These are phyloP conservation scores for Sugiyamaella castrensis DNA, from an alignment of 1,139 yeast genomes.

Conservation along the genomic window DNA sequence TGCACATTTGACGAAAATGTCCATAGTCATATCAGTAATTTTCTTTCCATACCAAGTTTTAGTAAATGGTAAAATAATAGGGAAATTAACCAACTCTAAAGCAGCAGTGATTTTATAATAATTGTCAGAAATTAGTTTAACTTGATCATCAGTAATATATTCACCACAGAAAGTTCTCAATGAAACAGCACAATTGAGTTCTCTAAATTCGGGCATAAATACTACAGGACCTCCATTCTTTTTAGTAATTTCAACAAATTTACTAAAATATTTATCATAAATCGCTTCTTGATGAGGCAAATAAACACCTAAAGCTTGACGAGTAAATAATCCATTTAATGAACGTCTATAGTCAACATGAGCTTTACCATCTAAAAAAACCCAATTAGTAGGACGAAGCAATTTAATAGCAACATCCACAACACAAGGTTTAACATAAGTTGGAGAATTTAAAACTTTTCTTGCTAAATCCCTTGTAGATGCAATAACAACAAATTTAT, in stretches of 20 bases:
- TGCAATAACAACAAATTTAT: constrained; percentile 95
- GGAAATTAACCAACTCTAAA: constrained; percentile 93
- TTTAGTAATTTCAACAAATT: constrained; percentile 55
- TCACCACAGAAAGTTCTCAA: constrained; percentile 94
- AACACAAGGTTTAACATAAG: constrained; percentile 92
- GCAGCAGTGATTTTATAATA: constrained; percentile 92
- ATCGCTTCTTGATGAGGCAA: constrained; percentile 79
- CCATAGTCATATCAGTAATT: constrained; percentile 92
- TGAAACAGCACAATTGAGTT: constrained; percentile 90
- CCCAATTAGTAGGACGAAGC: constrained; percentile 95
- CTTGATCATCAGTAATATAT: constrained; percentile 87
- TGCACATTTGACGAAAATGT: constrained; percentile 83
- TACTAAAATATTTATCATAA: constrained; percentile 75
- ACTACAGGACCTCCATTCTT: constrained; percentile 56
- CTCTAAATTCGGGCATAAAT: constrained; percentile 92
- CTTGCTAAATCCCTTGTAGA: constrained; percentile 86
- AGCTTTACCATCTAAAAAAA: constrained; percentile 90
- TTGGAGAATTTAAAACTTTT: constrained; percentile 80
- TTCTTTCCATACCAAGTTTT: constrained; percentile 97
- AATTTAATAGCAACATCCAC: constrained; percentile 95
- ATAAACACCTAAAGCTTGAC: constrained; percentile 76
- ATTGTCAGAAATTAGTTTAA: constrained; percentile 82
- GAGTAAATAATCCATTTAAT: constrained; percentile 83
- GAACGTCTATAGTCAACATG: constrained; percentile 92
- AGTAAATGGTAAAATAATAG: constrained; percentile 90